Base-by-base conservation (phyloP, 2,329 filamentous ascomycete genomes). In the Penicillium sp. region DNA sequence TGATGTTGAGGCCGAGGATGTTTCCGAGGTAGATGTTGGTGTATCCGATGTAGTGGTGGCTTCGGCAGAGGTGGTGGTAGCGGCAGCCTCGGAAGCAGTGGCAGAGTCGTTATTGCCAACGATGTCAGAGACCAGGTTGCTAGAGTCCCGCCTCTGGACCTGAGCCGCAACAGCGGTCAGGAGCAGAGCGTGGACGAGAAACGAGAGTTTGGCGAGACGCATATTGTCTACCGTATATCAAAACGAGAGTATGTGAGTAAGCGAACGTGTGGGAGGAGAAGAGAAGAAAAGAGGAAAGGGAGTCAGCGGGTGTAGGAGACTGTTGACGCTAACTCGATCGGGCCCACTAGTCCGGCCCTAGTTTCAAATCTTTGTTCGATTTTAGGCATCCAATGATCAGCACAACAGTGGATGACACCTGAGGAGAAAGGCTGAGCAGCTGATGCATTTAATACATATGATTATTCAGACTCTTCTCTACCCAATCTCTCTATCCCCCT, bases 171-270 rank as follows among this genome's bases (percentile, higher is more conserved):
- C 67, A 6, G 70, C 67, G 58, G 70, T 65, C 58, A 74, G 63
- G 48, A 72, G 69, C 55, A 74, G 62, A 54, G 70, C 70, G 58
- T 73, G 71, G 16, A 68, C 51, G 56, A 74, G 49, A 45, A 74
- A 64, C 49, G 71, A 71, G 44, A 73, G 65, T 51, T 61, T 60
- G 54, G 65, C 59, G 48, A 69, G 58, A 63, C 71, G 71, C 71
- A 74, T 74, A 58, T 54, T 68, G 63, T n/a, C 48, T 42, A 2
- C 22, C 48, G 48, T 21, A 51, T 42, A 42, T 47, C 44, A 51
- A 45, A 45, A 22, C 37, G 49, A 50, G 31, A 33, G 46, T 33
- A 27, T 27, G 42, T 27, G 43, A 35, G 45, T 33, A 49, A 49
- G 31, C 46, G 50, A 53, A n/a, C 19, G 49, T 53, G 29, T n/a